These are phyloP conservation scores for Ophiostoma australiae DNA, from an alignment of 2,329 filamentous ascomycete genomes.

Conservation along the genomic window DNA sequence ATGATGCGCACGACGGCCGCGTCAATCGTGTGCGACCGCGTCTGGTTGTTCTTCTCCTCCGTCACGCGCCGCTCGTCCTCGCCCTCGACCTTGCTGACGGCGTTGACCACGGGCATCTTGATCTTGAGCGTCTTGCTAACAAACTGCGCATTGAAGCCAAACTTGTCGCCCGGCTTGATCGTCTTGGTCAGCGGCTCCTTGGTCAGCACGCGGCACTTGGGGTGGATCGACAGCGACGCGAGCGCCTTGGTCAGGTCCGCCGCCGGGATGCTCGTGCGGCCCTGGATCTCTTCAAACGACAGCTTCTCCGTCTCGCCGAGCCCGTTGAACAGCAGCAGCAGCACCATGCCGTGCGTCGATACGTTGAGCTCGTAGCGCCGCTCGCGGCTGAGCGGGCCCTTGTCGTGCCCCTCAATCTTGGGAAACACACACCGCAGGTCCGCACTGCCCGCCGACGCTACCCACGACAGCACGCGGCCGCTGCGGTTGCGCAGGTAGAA, in stretches of 20 bases:
- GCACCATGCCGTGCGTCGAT: slow-evolving; percentile 86
- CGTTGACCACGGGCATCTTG: slow-evolving; percentile 79
- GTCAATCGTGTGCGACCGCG: slow-evolving; percentile 65
- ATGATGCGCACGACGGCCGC: slow-evolving; percentile 76
- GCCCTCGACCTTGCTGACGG: slow-evolving; percentile 79
- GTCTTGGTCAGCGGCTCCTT: slow-evolving; percentile 78
- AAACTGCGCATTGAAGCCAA: slow-evolving; percentile 78
- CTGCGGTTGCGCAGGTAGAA: slow-evolving; percentile 86
- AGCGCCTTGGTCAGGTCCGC: slow-evolving; percentile 71
- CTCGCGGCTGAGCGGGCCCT: slow-evolving; percentile 55
- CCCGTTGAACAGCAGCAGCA: slow-evolving; percentile 86
- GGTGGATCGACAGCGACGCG: slow-evolving; percentile 74
- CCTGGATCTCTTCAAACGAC: slow-evolving; percentile 73
- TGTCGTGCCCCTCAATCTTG: slow-evolving; percentile 64
- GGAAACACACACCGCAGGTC: slow-evolving; percentile 80
- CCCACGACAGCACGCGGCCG: slow-evolving; percentile 83
- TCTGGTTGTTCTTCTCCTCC: slow-evolving; percentile 70
- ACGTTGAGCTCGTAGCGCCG: slow-evolving; percentile 86
- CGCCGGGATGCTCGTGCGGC: slow-evolving; percentile 70
- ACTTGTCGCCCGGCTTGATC: slow-evolving; percentile 70
- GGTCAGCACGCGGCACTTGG: slow-evolving; percentile 73
- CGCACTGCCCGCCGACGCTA: slow-evolving; percentile 65
- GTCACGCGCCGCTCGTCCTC: slow-evolving; percentile 63
- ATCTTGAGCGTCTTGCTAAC: slow-evolving; percentile 78
- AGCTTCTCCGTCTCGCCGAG: slow-evolving; percentile 44